Evolutionary conservation across 2,329 filamentous ascomycete genomes (phyloP), one percentile per base, ranked within the genome.

Genomic region (Emmonsiellopsis sp.): DNA sequence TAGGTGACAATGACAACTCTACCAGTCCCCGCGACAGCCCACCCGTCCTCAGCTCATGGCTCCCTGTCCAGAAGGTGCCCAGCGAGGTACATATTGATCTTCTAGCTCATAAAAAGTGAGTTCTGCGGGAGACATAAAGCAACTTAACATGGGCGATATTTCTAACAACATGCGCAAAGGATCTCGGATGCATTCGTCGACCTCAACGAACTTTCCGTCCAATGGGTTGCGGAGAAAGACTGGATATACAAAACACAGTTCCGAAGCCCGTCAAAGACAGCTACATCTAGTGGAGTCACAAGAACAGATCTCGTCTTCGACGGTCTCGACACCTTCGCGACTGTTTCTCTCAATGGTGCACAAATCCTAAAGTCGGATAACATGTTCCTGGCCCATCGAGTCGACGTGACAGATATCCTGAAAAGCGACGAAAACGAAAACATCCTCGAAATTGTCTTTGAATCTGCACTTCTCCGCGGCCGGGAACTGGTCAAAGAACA

Each of bases 301-400:
- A 76, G 76, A 58, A 77, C 77, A 0, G 74, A 85, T 0, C 67
- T 88, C 34, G 81, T 77, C 0, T 87, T 88, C 64, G 82, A 86
- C 54, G 85, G 85, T 0, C 74, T 89, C 45, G 86, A 89, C 66
- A 89, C 86, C 0, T 86, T 84, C 68, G 85, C 85, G 1, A 84
- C 77, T 0, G 85, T 87, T n/a, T 65, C 74, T 32, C 70, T 89
- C 37, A 88, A 89, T 61, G 83, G 82, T 39, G 69, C 74, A 6
- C 74, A 74, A 6, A 80, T 88, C 43, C 74, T 88, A 6, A 76
- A 84, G 65, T 78, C 78, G 3, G 80, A 87, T 49, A 87, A 86
- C 66, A 88, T 88, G 85, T 88, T 88, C 64, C 71, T 82, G 5
- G 80, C 82, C 0, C 77, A 86, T 58, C 75, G 83, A 10, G 78